phyloP scores from a whole-genome alignment of 441 rosid genomes.

The Biscutella auriculata region DNA sequence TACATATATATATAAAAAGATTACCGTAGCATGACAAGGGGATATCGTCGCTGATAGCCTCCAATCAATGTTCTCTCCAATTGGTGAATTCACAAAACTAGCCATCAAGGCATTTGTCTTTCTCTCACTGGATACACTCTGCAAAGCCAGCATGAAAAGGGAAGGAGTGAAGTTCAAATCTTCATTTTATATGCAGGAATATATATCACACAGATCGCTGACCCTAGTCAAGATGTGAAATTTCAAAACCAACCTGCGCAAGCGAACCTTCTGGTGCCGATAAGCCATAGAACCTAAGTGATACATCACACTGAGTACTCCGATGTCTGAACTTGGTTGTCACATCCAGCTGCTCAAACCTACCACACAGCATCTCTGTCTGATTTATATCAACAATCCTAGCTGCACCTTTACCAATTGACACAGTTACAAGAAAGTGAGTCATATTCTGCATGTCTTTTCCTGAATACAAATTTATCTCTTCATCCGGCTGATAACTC shows the following conservation, averaged over 20 bases:
- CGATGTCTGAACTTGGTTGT: conserved; percentile 69
- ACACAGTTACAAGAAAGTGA: conserved; percentile 62
- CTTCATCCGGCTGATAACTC: conserved; percentile 86
- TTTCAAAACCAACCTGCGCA: conserved; percentile 67
- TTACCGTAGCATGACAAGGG: conserved; percentile 96
- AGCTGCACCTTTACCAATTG: conserved; percentile 79
- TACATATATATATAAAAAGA: conserved; percentile 21
- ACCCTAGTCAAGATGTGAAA: conserved; percentile 1
- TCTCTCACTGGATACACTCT: conserved; percentile 91
- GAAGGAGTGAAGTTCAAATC: conserved; percentile 9
- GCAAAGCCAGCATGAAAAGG: conserved; percentile 25
- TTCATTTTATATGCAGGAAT: conserved; percentile 7
- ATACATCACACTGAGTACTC: conserved; percentile 65
- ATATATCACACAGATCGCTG: neutral
- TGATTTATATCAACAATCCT: conserved; percentile 58
- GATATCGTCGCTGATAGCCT: conserved; percentile 86
- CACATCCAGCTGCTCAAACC: conserved; percentile 85
- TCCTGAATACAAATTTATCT: conserved; percentile 41
- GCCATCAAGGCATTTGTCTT: conserved; percentile 90
- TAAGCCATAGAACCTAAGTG: conserved; percentile 80
- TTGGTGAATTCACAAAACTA: conserved; percentile 71
- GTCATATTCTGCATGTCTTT: conserved; percentile 86
- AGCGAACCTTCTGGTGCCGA: conserved; percentile 97
- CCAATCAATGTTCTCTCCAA: conserved; percentile 94
- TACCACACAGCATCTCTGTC: conserved; percentile 79